Conservation (phyloP, 805 yeast genomes). For the Kodamaea restingae region DNA sequence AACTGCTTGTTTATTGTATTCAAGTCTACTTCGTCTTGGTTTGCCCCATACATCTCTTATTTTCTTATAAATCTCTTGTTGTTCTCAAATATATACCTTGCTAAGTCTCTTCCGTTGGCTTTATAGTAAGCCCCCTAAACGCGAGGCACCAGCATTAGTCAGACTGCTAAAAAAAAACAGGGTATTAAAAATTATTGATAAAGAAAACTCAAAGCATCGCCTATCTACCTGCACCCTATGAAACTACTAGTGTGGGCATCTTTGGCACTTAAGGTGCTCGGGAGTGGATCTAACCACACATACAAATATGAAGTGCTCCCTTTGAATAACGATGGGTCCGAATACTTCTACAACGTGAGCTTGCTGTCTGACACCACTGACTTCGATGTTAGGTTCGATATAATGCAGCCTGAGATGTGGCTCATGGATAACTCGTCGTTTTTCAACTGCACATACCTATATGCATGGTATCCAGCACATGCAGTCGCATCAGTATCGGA, state of each 20-base stretch:
- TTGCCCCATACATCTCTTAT: too few relatives aligned
- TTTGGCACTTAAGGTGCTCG: background rate
- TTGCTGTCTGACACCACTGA: slow-evolving; percentile 11
- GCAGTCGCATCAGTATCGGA: background rate
- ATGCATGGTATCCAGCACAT: slow-evolving; percentile 12
- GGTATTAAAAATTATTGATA: too few relatives aligned
- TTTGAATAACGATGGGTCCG: slow-evolving; percentile 6
- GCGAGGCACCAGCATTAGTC: too few relatives aligned
- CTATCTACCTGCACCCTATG: too few relatives aligned
- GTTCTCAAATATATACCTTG: too few relatives aligned
- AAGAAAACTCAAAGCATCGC: background rate
- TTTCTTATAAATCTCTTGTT: too few relatives aligned
- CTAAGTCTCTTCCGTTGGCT: too few relatives aligned
- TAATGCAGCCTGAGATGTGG: slow-evolving; percentile 39
- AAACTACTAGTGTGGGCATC: too few relatives aligned
- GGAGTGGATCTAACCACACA: background rate
- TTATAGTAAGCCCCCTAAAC: too few relatives aligned
- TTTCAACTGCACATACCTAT: slow-evolving; percentile 21
- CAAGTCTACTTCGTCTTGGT: too few relatives aligned
- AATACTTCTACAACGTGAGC: slow-evolving; percentile 16
- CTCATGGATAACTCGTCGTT: slow-evolving; percentile 26
- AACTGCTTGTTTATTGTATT: too few relatives aligned
- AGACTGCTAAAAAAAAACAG: too few relatives aligned
- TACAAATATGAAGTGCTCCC: background rate
- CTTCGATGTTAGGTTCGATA: slow-evolving; percentile 25